A percentile compares a stretch with the other conserved stretches of the same genome.
Conservation (phyloP, 495 filamentous ascomycete species). For the Filosporella fistucella region DNA sequence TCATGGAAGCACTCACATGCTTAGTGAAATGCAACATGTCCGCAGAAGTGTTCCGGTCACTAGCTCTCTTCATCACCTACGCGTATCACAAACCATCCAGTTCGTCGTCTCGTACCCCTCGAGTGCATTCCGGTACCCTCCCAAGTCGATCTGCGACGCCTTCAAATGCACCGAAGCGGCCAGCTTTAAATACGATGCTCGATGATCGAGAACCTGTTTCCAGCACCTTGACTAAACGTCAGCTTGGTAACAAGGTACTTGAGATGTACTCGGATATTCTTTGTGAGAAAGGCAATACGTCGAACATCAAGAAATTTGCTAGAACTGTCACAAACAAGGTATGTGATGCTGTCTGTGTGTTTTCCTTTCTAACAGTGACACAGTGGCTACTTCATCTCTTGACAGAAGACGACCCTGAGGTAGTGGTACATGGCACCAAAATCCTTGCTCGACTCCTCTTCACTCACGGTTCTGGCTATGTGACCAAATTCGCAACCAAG, state of each 20-base stretch:
- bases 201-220: constrained; percentile 12
- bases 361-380: background rate
- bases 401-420: constrained; percentile 77
- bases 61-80: constrained; percentile 91
- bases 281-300: constrained; percentile 63
- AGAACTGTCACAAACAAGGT: constrained; percentile 96
- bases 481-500: constrained; percentile 78
- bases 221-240: constrained; percentile 41
- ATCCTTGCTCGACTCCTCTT: constrained; percentile 85
- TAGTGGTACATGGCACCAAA: constrained; percentile 75
- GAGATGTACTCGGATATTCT: constrained; percentile 78
- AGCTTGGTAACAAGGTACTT: constrained; percentile 71
- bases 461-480: constrained; percentile 71
- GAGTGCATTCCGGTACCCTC: constrained; percentile 34
- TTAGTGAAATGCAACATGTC: constrained; percentile 76
- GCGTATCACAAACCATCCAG: constrained; percentile 65
- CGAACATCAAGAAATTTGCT: constrained; percentile 81
- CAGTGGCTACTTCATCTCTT: constrained; percentile 95
- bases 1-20: constrained; percentile 69
- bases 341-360: constrained; percentile 35
- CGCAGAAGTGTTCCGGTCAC: constrained; percentile 76
- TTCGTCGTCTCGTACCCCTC: constrained; percentile 48
- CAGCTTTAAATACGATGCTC: constrained; percentile 26
- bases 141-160: constrained; percentile 29
- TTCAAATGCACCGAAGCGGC: constrained; percentile 24